Base-by-base conservation (phyloP, 148 eudicot genomes). In the Beta vulgaris region DNA sequence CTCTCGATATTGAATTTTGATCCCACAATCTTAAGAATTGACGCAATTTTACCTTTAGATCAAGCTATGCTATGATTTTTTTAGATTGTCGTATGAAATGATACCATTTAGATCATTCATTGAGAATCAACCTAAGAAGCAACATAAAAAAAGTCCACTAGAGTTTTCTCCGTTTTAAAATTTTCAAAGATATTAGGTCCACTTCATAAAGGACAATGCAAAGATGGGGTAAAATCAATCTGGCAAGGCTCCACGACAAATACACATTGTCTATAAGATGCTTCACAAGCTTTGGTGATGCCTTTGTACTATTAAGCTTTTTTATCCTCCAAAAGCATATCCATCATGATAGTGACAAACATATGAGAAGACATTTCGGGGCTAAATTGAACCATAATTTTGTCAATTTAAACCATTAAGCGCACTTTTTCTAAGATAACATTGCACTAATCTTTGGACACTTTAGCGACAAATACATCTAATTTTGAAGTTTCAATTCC, bases 141-240 rank as follows among this genome's bases (percentile, higher is more conserved):
- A 67, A 40, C 51, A 67, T 23, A 67, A 40, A n/a, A 43, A 42
- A 40, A n/a, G n/a, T n/a, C n/a, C n/a, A n/a, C n/a, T n/a, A n/a
- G n/a, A n/a, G n/a, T n/a, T n/a, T n/a, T n/a, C n/a, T n/a, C n/a
- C n/a, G n/a, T n/a, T n/a, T n/a, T n/a, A n/a, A n/a, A n/a, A n/a
- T n/a, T n/a, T n/a, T n/a, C n/a, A n/a, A n/a, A n/a, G n/a, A n/a
- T n/a, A n/a, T n/a, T 3, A 16, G 71, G 49, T 18, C 53, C 71
- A 13, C 71, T 43, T 66, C 28, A 67, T 40, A 67, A 40, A 67
- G 46, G 46, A 15, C 13, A 4, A 23, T 11, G 28, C 71, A 72
- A 46, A 68, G 82, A 59, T 57, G 77, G 64, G 23, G 73, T 78
- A 66, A 73, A 73, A 73, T 78, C 81, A 78, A 78, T 57, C 66